Conservation (phyloP, 805 yeast species). For the Ogataea naganishii region DNA sequence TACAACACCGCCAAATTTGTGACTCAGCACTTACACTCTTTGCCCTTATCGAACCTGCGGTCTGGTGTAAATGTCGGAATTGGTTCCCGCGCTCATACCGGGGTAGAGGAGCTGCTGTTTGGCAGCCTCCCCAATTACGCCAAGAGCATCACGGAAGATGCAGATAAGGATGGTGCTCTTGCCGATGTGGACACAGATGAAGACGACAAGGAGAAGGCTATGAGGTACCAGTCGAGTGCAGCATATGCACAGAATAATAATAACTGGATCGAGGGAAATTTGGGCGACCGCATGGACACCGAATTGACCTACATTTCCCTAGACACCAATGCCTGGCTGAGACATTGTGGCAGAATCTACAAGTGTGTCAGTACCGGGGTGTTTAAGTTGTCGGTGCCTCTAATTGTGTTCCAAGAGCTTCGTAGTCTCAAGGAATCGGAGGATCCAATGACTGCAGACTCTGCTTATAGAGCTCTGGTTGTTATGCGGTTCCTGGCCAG, state of each 20-base stretch:
- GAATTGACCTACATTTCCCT: slow-evolving; percentile 49
- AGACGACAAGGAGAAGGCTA: no score
- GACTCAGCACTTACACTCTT: slow-evolving; percentile 20
- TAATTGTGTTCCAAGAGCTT: slow-evolving; percentile 72
- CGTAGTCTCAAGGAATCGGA: slow-evolving; percentile 61
- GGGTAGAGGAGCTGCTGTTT: slow-evolving; percentile 1
- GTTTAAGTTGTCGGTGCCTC: slow-evolving; percentile 55
- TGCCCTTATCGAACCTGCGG: background rate
- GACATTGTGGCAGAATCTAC: slow-evolving; percentile 69
- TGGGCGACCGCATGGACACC: slow-evolving; percentile 51
- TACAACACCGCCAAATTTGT: slow-evolving; percentile 22
- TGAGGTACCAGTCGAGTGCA: no score
- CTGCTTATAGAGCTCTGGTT: slow-evolving; percentile 74
- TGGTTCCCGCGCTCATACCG: slow-evolving; percentile 4
- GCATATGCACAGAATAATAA: no score
- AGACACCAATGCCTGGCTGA: slow-evolving; percentile 76
- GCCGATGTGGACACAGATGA: slow-evolving; percentile 7
- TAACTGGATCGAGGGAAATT: slow-evolving; percentile 37
- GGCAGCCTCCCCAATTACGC: slow-evolving; percentile 1
- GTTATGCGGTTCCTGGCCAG: slow-evolving; percentile 58
- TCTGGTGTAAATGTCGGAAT: background rate
- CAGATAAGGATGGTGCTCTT: slow-evolving; percentile 8
- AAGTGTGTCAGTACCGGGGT: slow-evolving; percentile 57
- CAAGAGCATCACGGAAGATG: slow-evolving; percentile 1
- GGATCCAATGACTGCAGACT: slow-evolving; percentile 67